Evolutionary conservation across 192 early-diverging fungal genomes (phyloP), one percentile per base, ranked within the genome.

Genomic region (Linnemannia zychae): DNA sequence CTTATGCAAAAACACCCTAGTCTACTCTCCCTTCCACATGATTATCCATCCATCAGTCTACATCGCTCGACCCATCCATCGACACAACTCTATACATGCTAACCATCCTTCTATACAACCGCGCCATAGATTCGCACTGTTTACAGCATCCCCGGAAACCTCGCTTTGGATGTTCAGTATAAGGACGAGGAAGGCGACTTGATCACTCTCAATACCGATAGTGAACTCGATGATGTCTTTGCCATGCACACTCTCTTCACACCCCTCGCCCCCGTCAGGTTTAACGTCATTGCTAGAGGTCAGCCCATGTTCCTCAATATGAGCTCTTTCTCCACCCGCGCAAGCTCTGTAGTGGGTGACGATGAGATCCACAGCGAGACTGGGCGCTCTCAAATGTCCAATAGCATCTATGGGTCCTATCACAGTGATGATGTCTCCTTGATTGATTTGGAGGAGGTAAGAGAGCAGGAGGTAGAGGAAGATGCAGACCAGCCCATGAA

Each of bases 191-290:
- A 84, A 65, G 81, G 76, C 6, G 81, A 84, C 46, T 65, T 78
- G 31, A 84, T 84, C 72, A 78, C 75, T 7, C 76, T 84, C 65
- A 84, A 78, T 34, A 84, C 81, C 1, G 81, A 84, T 18, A 74
- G 76, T 44, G 81, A 84, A 50, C 76, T 84, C 4, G 81, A 84
- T 9, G 81, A 84, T 63, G 81, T 84, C 24, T 65, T 84, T 31
- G 74, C 81, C 28, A 78, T 84, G 76, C 81, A 84, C 31, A 67
- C 81, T 20, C 63, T 84, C 20, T 74, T 82, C 48, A 73, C 37
- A 3, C 76, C 77, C 18, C 11, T 74, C 24, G 48, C 76, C 7
- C 76, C 81, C 18, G 81, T 84, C 71, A 77, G 71, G 67, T 84
- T 84, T 40, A 76, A 84, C 38, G 72, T 84, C 52, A 22, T 69